Evolutionary conservation across 208 protist genomes (phyloP).

Genomic region (Crithidia brevicula): DNA sequence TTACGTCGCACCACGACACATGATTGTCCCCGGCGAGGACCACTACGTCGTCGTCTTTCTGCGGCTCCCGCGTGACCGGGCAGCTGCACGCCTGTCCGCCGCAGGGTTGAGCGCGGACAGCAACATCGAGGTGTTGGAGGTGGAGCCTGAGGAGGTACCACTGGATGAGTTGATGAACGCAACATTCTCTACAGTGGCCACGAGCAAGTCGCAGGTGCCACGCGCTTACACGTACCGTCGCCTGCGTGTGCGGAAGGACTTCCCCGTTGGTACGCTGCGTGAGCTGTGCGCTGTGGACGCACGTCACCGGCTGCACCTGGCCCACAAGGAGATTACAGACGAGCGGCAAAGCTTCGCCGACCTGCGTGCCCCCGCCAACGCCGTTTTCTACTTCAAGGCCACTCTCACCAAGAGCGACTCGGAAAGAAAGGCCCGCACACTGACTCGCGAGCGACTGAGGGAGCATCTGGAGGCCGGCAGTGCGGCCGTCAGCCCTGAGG

Average conservation of each 20-base stretch:
- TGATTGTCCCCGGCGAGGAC: background rate
- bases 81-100: conserved; percentile 13
- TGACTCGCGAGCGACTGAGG: conserved; percentile 24
- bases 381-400: conserved; percentile 38
- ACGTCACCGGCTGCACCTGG: conserved; percentile 37
- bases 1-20: background rate
- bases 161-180: conserved; percentile 17
- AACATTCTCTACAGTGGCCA: conserved; percentile 20
- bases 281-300: conserved; percentile 47
- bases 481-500: background rate
- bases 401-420: background rate
- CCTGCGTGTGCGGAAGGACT: conserved; percentile 50
- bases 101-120: conserved; percentile 20
- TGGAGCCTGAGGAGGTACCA: conserved; percentile 20
- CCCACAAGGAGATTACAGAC: conserved; percentile 29
- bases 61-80: conserved; percentile 29
- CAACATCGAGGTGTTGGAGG: conserved; percentile 15
- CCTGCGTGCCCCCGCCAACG: conserved; percentile 22
- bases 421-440: background rate
- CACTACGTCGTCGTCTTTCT: conserved; percentile 25
- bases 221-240: conserved; percentile 34
- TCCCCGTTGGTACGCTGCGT: conserved; percentile 64
- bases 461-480: conserved; percentile 20
- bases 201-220: conserved; percentile 17
- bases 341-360: conserved; percentile 27